These are phyloP conservation scores for Ganoderma leucocontextum DNA, from an alignment of 1,284 basidiomycete species.

Conservation along the genomic window DNA sequence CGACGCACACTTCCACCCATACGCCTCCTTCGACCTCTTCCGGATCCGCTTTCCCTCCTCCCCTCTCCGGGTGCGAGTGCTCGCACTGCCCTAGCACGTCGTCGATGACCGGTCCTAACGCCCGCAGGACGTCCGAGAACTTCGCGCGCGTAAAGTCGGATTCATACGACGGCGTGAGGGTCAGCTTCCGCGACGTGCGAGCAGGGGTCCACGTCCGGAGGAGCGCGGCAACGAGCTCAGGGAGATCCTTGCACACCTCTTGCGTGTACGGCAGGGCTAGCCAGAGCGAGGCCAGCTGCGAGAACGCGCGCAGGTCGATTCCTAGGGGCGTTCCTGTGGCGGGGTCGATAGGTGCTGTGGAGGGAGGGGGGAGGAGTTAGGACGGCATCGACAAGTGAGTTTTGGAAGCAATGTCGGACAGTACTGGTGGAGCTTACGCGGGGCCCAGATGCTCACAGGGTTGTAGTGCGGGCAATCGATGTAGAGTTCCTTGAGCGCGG, in stretches of 20 bases:
- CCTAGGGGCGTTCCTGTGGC: neutral
- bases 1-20: neutral
- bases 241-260: neutral
- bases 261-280: neutral
- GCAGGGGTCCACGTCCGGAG: neutral
- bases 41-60: neutral
- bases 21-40: neutral
- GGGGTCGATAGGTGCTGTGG: neutral
- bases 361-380: neutral
- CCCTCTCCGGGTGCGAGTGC: too few species aligned
- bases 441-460: neutral
- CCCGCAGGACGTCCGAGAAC: neutral
- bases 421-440: neutral
- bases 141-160: neutral
- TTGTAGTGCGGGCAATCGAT: slow-evolving; percentile 8
- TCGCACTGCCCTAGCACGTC: neutral
- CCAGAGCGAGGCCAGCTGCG: neutral
- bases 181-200: neutral
- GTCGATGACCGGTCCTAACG: neutral
- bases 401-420: neutral
- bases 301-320: slow-evolving; percentile 4
- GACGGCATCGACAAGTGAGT: neutral
- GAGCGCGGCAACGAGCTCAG: neutral
- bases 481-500: slow-evolving; percentile 3
- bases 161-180: neutral